phyloP scores from a whole-genome alignment of 139 green algal genomes.

The Micractinium conductrix region DNA sequence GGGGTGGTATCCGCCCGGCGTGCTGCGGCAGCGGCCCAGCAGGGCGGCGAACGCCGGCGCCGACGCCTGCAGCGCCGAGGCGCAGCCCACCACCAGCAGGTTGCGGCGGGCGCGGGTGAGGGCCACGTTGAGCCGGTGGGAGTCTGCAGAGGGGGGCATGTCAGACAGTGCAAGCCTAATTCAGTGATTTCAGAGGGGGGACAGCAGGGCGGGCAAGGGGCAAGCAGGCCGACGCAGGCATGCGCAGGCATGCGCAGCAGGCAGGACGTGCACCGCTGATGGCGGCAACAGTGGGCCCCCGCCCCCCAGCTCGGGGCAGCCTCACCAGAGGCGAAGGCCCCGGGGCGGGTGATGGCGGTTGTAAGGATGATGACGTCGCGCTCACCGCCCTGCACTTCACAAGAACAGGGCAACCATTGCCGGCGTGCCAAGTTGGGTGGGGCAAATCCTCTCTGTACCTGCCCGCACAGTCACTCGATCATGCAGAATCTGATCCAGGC shows the following conservation, averaged over 20 bases:
- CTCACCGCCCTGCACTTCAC: slow-evolving; percentile 81
- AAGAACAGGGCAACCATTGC: not conserved
- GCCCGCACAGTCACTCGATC: too few relatives aligned
- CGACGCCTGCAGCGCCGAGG: slow-evolving; percentile 40
- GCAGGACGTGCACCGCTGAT: too few relatives aligned
- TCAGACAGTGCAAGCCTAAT: too few relatives aligned
- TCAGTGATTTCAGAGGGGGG: too few relatives aligned
- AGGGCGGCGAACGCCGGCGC: slow-evolving; percentile 47
- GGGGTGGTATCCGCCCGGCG: not conserved
- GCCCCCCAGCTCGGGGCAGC: not conserved
- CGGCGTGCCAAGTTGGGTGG: too few relatives aligned
- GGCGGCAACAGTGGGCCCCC: too few relatives aligned
- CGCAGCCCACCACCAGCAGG: slow-evolving; percentile 70
- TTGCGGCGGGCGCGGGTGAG: slow-evolving; percentile 74
- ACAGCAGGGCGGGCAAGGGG: too few relatives aligned
- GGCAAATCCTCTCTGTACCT: too few relatives aligned
- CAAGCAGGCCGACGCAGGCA: too few relatives aligned
- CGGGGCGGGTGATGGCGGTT: slow-evolving; percentile 61
- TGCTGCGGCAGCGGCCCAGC: slow-evolving; percentile 28
- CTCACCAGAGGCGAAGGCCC: slow-evolving; percentile 45
- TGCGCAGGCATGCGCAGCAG: too few relatives aligned
- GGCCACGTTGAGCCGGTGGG: slow-evolving; percentile 80
- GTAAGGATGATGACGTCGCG: slow-evolving; percentile 83
- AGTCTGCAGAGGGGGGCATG: slow-evolving; percentile 43
- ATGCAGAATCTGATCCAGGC: too few relatives aligned